A percentile compares a stretch with the other conserved stretches of the same genome.
These are phyloP conservation scores for Pterocarpus santalinus DNA, from an alignment of 306 rosid species.

Conservation along the genomic window DNA sequence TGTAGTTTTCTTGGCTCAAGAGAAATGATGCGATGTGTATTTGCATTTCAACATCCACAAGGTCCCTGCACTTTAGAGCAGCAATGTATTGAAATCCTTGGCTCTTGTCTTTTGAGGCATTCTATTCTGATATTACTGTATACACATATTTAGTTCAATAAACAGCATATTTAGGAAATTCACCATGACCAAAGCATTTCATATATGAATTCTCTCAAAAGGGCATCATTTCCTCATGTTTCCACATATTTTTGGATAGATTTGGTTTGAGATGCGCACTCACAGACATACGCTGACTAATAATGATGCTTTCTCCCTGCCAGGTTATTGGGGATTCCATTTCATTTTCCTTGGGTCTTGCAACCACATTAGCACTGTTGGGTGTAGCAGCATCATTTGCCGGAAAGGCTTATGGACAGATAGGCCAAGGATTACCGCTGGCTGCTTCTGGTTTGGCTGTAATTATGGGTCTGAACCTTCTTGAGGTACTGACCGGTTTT, in stretches of 20 bases:
- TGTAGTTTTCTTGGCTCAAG: constrained; percentile 7
- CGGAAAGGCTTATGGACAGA: constrained; percentile 98
- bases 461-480: constrained; percentile 93
- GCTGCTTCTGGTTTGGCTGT: constrained; percentile 96
- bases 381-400: constrained; percentile 94
- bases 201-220: constrained; percentile 4
- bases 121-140: neutral
- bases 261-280: neutral
- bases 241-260: constrained; percentile 21
- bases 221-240: constrained; percentile 14
- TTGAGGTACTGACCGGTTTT: constrained; percentile 65
- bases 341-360: constrained; percentile 95
- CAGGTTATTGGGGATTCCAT: constrained; percentile 91
- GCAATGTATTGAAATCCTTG: constrained; percentile 9
- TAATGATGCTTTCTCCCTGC: constrained; percentile 37
- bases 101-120: constrained; percentile 27
- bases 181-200: neutral
- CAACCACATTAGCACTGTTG: constrained; percentile 88
- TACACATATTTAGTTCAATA: neutral
- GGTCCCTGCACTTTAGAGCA: constrained; percentile 15
- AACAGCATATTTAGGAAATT: constrained; percentile 23
- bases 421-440: constrained; percentile 94
- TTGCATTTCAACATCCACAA: constrained; percentile 6
- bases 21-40: constrained; percentile 19
- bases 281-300: neutral